Conservation (phyloP, 768 basidiomycete species). For the Suillus tomentosus region DNA sequence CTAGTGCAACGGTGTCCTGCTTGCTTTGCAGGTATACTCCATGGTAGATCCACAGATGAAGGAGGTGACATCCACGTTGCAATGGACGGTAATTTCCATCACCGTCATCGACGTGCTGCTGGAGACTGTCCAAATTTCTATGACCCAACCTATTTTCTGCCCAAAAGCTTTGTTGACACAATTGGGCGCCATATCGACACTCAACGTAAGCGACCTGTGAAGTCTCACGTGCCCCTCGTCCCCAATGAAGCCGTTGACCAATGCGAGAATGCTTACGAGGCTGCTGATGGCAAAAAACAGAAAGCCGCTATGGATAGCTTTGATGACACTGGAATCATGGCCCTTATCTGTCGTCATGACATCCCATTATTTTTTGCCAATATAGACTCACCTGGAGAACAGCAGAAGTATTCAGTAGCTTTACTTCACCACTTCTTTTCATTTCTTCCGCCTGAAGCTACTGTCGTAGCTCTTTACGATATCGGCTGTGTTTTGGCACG, state of each 20-base stretch:
- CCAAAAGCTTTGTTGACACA: too few relatives aligned
- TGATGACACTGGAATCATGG: conserved; percentile 25
- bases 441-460: neutral
- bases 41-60: neutral
- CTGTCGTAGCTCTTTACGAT: conserved; percentile 21
- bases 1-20: neutral
- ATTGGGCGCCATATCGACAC: too few relatives aligned
- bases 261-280: too few relatives aligned
- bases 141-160: neutral
- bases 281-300: neutral
- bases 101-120: neutral
- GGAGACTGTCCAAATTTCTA: neutral
- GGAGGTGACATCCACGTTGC: neutral
- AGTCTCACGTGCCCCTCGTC: too few relatives aligned
- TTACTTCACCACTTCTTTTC: neutral
- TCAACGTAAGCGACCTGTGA: too few relatives aligned
- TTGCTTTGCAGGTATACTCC: neutral
- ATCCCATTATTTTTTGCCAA: neutral
- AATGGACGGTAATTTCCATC: neutral
- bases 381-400: too few relatives aligned
- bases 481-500: conserved; percentile 24
- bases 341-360: conserved; percentile 31
- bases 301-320: too few relatives aligned
- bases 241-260: too few relatives aligned
- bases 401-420: neutral